These are phyloP conservation scores for Pseudogymnoascus sp. DNA, from an alignment of 2,329 filamentous ascomycete genomes.

Conservation along the genomic window DNA sequence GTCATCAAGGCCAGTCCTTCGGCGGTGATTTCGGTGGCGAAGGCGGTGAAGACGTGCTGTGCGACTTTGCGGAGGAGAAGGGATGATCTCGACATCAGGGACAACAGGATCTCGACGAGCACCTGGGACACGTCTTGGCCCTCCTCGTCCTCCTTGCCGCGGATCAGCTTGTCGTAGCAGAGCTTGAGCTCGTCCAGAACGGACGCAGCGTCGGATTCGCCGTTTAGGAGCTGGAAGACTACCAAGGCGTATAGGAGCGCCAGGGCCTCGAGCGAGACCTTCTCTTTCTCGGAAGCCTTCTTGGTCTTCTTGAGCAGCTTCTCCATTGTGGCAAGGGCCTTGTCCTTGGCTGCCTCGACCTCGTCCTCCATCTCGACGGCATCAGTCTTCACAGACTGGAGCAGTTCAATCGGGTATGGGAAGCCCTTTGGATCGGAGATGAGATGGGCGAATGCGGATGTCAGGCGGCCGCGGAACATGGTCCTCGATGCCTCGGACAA, in stretches of 20 bases:
- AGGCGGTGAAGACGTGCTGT: constrained; percentile 79
- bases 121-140: constrained; percentile 55
- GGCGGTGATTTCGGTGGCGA: constrained; percentile 65
- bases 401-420: constrained; percentile 30
- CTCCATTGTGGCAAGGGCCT: constrained; percentile 44
- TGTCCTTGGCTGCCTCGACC: constrained; percentile 44
- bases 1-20: constrained; percentile 59
- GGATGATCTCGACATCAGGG: constrained; percentile 79
- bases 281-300: constrained; percentile 26
- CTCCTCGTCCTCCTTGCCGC: constrained; percentile 41
- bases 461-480: constrained; percentile 48
- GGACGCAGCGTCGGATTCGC: constrained; percentile 75
- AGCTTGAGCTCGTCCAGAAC: constrained; percentile 75
- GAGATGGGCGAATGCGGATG: constrained; percentile 50
- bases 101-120: constrained; percentile 81
- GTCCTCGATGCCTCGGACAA: constrained; percentile 47
- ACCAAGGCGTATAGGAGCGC: constrained; percentile 77
- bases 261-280: constrained; percentile 48
- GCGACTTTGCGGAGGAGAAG: constrained; percentile 78
- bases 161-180: constrained; percentile 58
- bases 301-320: constrained; percentile 41
- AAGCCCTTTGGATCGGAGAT: constrained; percentile 47
- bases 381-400: constrained; percentile 21
- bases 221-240: constrained; percentile 82
- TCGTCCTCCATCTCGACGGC: constrained; percentile 49